A percentile compares a stretch with the other conserved stretches of the same genome.
These are phyloP conservation scores for Crucihimalaya himalaica DNA, from an alignment of 345 rosid genomes.

Conservation along the genomic window DNA sequence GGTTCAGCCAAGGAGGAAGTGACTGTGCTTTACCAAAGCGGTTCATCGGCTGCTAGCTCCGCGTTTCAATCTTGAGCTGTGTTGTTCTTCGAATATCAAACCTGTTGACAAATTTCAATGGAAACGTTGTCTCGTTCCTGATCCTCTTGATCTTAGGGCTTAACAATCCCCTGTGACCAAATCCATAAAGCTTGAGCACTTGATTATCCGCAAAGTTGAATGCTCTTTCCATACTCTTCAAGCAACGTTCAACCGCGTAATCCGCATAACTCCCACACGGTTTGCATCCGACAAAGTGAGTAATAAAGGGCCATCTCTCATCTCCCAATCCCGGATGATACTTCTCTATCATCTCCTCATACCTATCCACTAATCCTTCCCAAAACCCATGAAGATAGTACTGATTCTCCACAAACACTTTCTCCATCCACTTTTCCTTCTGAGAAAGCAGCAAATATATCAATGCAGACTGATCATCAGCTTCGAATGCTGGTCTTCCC, in stretches of 20 bases:
- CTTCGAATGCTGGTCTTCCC: constrained; percentile 90
- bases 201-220: constrained; percentile 94
- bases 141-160: constrained; percentile 93
- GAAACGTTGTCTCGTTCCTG: constrained; percentile 73
- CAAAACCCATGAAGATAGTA: constrained; percentile 93
- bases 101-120: constrained; percentile 67
- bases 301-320: constrained; percentile 96
- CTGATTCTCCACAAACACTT: constrained; percentile 85
- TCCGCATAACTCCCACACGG: constrained; percentile 98
- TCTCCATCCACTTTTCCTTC: constrained; percentile 85
- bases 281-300: constrained; percentile 94
- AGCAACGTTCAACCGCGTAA: constrained; percentile 85
- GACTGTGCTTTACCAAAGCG: not conserved
- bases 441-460: constrained; percentile 80
- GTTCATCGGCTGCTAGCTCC: constrained; percentile 40
- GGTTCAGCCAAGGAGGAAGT: not conserved
- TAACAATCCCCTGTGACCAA: constrained; percentile 84
- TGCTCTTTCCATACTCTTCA: constrained; percentile 94
- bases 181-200: constrained; percentile 85
- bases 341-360: constrained; percentile 96
- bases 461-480: constrained; percentile 93
- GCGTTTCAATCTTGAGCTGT: constrained; percentile 36
- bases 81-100: constrained; percentile 70
- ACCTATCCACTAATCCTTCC: constrained; percentile 87
- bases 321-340: constrained; percentile 94